Base-by-base conservation (phyloP, 2,329 filamentous ascomycete genomes). In the Xylaria sp. region DNA sequence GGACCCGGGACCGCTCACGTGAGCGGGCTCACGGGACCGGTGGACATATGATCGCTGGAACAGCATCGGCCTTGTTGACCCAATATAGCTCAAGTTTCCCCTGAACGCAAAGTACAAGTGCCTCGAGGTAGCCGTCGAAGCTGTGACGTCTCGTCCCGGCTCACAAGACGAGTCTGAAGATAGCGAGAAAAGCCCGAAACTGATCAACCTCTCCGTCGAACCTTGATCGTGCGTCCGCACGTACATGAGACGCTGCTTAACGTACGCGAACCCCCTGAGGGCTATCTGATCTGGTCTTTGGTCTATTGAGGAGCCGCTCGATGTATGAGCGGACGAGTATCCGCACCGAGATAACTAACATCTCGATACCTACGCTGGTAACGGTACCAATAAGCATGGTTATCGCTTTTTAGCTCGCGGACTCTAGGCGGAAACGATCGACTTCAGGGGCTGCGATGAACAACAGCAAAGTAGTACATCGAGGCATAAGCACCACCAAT, bases 1-100 rank as follows among this genome's bases (percentile, higher is more conserved):
- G 20, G 33, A 42, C 10, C 13, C 54, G 36, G 54, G 10, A 13
- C 36, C 54, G 54, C 54, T 58, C 53, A 56, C 53, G 53, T 56
- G 53, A 56, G 53, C 53, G 33, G 53, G 4, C 31, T 38, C 4
- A 5, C 31, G 26, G 49, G 49, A 7, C 49, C 49, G 26, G 15
- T 53, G 49, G 49, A 53, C 28, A 28, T 53, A 28, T 53, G 23
- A 11, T 38, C 31, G n/a, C n/a, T 23, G 31, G 13, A 56, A 17
- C n/a, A 17, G 20, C 2, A 17, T 56, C 20, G 31, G 28, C n/a
- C 33, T 15, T 53, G 13, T 31, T 15, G 26, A 15, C 3, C 13
- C 3, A 3, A 4, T 33, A 13, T 33, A 28, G 44, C 5, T 5
- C 7, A 17, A 7, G 46, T 49, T 38, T 49, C 23, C 46, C 11